Base-by-base conservation (phyloP, 2,329 filamentous ascomycete genomes). In the Albifimbria verrucaria region DNA sequence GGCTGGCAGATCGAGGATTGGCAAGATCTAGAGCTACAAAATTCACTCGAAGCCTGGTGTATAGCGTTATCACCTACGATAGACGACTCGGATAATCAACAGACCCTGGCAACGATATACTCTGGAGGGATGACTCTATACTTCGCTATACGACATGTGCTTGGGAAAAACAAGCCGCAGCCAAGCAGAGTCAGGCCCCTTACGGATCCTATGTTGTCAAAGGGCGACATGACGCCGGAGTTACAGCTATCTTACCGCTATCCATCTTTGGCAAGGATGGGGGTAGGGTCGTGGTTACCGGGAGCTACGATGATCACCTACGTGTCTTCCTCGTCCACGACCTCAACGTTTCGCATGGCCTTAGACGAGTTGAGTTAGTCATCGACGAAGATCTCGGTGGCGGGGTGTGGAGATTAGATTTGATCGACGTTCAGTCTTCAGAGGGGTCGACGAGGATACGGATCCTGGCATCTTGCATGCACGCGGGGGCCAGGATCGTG, bases 381-480 rank as follows among this genome's bases (percentile, higher is more conserved):
- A 79, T 83, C 0, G 85, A 91, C 55, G 61, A 78, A 49, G 78
- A 88, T 49, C 78, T 97, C 0, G 92, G 89, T 22, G 82, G 82
- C 10, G 92, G 92, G 1, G 93, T 97, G 2, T 99, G 94, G 92
- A 79, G 93, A 52, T 67, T 97, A 51, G 89, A 89, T 65, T 61
- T 88, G 39, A 71, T 91, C 10, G 64, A 68, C 2, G 50, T 66
- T 18, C 61, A 57, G 20, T 45, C 54, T 18, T 55, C 55, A 18
- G 59, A 50, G n/a, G 55, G 46, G 5, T 54, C 44, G 10, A 66
- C 64, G 57, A 65, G 66, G 47, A 54, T 72, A 24, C 67, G 78
- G 44, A 72, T 95, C n/a, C 74, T 97, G 41, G 92, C 87, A 17
- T 96, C 91, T 45, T 97, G 94, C 65, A 97, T 97, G 93, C 89